These are phyloP conservation scores for Ramaria sp. DNA, from an alignment of 768 basidiomycete genomes.

Conservation along the genomic window DNA sequence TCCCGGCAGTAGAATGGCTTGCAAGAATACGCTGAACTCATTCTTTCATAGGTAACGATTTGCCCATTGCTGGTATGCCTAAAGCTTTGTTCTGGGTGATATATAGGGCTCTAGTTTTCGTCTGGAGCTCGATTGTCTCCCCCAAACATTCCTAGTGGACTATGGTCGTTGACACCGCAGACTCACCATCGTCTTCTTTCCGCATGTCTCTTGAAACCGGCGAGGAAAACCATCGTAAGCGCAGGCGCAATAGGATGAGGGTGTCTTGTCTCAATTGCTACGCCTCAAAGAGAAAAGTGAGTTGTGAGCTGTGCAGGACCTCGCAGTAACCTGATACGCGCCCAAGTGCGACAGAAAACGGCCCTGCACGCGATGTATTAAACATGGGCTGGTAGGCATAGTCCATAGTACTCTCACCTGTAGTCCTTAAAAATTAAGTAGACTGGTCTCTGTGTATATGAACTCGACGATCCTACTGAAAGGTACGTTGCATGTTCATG, in stretches of 20 bases:
- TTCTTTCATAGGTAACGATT: not conserved
- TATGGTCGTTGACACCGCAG: not conserved
- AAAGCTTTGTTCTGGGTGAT: not conserved
- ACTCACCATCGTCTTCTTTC: not conserved
- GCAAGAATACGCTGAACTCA: not conserved
- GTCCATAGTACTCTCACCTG: constrained; percentile 7
- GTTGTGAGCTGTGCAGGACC: constrained; percentile 11
- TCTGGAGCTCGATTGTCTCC: not conserved
- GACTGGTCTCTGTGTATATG: constrained; percentile 93
- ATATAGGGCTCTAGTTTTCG: not conserved
- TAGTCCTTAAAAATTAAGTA: constrained; percentile 18
- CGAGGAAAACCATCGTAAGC: constrained; percentile 42
- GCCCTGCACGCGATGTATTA: constrained; percentile 85
- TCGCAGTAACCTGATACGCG: not conserved
- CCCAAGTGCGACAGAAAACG: constrained; percentile 81
- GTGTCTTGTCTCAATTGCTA: constrained; percentile 85
- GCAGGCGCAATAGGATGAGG: constrained; percentile 85
- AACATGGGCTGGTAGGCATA: constrained; percentile 62
- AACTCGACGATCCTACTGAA: constrained; percentile 81
- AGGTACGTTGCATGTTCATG: constrained; percentile 35
- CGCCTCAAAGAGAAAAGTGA: constrained; percentile 86
- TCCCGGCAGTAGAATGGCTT: not conserved
- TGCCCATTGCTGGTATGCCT: not conserved
- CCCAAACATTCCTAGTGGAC: not conserved
- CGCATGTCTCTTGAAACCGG: not conserved